Evolutionary conservation across 352 stramenopile genomes (phyloP).

Genomic region (Plasmopara muralis): DNA sequence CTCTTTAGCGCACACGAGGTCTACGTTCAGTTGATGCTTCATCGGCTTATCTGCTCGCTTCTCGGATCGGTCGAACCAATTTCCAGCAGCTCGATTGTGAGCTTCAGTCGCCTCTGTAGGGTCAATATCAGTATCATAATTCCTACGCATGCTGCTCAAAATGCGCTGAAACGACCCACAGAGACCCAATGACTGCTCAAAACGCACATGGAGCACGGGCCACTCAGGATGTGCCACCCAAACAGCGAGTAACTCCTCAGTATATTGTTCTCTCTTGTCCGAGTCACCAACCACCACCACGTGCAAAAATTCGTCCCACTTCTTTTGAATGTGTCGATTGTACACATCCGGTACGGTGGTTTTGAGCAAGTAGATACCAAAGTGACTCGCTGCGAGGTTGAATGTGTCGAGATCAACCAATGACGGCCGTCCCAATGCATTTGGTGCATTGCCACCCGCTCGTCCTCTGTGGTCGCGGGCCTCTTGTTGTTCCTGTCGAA

Average conservation of each 20-base stretch:
- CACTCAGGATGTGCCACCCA: conserved; percentile 58
- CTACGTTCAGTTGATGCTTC: conserved; percentile 37
- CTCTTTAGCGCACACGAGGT: conserved; percentile 43
- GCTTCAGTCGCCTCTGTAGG: conserved; percentile 19
- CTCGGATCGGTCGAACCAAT: conserved; percentile 21
- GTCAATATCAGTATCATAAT: conserved; percentile 21
- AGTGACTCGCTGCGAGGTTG: conserved; percentile 41
- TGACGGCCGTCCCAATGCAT: conserved; percentile 9
- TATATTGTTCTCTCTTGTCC: conserved; percentile 60
- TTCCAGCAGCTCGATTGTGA: conserved; percentile 15
- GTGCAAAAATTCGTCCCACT: conserved; percentile 69
- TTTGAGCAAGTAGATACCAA: conserved; percentile 51
- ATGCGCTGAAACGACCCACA: conserved; percentile 46
- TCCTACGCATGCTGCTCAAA: conserved; percentile 36
- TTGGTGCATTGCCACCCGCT: conserved; percentile 10
- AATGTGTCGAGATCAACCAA: conserved; percentile 8
- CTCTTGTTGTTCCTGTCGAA: conserved; percentile 47
- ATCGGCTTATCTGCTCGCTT: conserved; percentile 11
- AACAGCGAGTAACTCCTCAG: conserved; percentile 44
- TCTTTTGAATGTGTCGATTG: conserved; percentile 47
- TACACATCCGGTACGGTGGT: conserved; percentile 60
- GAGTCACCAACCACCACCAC: conserved; percentile 44
- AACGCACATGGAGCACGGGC: conserved; percentile 58
- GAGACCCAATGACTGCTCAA: conserved; percentile 37
- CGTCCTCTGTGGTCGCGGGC: conserved; percentile 32